phyloP scores from a whole-genome alignment of 306 rosid species.

The Sophora flavescens region DNA sequence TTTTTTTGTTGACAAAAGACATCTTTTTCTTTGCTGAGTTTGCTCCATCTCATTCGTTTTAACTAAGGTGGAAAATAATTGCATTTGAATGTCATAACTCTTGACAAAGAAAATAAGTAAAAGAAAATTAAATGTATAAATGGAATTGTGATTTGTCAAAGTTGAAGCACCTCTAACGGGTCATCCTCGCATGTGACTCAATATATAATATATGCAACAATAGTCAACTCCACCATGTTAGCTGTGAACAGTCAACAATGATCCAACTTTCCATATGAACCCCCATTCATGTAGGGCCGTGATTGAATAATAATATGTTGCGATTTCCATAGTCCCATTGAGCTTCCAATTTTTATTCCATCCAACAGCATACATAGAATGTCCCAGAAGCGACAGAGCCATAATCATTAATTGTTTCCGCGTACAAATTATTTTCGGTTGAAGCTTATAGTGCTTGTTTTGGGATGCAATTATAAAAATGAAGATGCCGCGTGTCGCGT shows the following conservation, averaged over 20 bases:
- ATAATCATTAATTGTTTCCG: conserved; percentile 54
- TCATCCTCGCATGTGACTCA: conserved; percentile 18
- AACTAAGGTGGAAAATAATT: conserved; percentile 19
- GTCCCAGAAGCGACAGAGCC: conserved; percentile 42
- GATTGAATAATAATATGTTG: not conserved
- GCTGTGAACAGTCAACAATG: conserved; percentile 11
- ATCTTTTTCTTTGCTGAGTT: too few relatives aligned
- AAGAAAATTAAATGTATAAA: not conserved
- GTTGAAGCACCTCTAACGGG: conserved; percentile 15
- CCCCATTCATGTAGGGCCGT: not conserved
- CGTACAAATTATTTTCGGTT: conserved; percentile 42
- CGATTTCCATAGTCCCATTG: not conserved
- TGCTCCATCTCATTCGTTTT: conserved; percentile 29
- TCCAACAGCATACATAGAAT: conserved; percentile 38
- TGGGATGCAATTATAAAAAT: conserved; percentile 21
- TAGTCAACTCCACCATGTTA: not conserved
- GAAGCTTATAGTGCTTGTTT: not conserved
- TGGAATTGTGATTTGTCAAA: not conserved
- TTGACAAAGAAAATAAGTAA: not conserved
- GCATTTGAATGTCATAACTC: not conserved
- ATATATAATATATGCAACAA: not conserved
- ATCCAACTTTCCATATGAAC: not conserved
- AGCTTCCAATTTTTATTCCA: conserved; percentile 1
- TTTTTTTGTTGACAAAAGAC: too few relatives aligned
- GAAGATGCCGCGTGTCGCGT: conserved; percentile 70